Evolutionary conservation across 805 yeast species (phyloP), one percentile per base, ranked within the genome.

Genomic region (Jamesozyma piceae): DNA sequence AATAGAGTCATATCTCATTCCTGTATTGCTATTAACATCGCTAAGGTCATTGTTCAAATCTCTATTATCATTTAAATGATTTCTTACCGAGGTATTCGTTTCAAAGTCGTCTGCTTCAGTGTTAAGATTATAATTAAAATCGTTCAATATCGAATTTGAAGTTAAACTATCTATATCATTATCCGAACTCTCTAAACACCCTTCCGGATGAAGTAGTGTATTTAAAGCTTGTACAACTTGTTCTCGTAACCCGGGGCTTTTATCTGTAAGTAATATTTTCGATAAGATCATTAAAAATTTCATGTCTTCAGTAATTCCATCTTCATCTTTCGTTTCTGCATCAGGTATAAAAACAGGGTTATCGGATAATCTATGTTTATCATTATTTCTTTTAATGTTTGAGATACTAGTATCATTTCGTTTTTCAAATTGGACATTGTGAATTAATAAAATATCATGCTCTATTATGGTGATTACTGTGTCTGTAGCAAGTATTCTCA

Each of bases 211-310:
- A 13, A 89, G 66, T 28, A 89, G 62, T 2, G 80, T 77, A 55
- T 80, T 80, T 38, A 89, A 62, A 1, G 95, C 95, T 62, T 88
- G 96, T 48, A 75, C 78, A 0, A 89, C 82, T 59, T 88, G 96
- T 5, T 83, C 76, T 54, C 82, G 80, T 40, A 88, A 63, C 0
- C 95, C 94, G 4, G 80, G 74, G 48, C 78, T 78, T 10, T 68
- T 65, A 46, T 83, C 94, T 18, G 74, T 70, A 2, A 79, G 58
- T 5, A 89, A 59, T 15, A 87, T 71, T 30, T 77, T 72, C 0
- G 81, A 71, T 29, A 87, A 61, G 6, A 78, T 69, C 5, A 65
- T 54, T 20, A 80, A 63, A 39, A 83, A 58, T 0, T 81, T 71
- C 73, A 79, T 74, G 49, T 82, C 86, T 43, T 72, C 72, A 1